Evolutionary conservation across 2,329 filamentous ascomycete genomes (phyloP).

Genomic region (Alternaria postmessia): DNA sequence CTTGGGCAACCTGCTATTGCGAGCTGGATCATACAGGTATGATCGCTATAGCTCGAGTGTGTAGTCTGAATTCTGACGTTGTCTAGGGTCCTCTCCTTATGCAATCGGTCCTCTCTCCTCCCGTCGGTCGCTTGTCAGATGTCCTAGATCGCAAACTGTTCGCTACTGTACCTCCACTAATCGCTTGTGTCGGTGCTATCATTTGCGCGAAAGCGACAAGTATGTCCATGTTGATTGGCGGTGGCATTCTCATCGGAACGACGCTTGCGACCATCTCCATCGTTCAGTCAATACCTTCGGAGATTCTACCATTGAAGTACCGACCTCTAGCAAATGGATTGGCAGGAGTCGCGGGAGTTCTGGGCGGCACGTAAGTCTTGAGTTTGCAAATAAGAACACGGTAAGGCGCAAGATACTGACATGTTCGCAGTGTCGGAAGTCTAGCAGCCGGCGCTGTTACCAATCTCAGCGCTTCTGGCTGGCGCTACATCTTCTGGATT

Average conservation of each 20-base stretch:
- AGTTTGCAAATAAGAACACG: accelerated
- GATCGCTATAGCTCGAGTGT: accelerated
- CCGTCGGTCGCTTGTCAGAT: constrained; percentile 65
- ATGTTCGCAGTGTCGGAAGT: constrained; percentile 53
- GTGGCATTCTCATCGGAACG: constrained; percentile 65
- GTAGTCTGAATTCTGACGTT: neutral
- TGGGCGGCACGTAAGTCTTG: constrained; percentile 61
- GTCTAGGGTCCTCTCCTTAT: constrained; percentile 63
- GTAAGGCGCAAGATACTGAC: neutral
- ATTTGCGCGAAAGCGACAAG: constrained; percentile 63
- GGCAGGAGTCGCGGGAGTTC: constrained; percentile 59
- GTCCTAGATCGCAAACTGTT: constrained; percentile 65
- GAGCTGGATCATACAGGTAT: constrained; percentile 65
- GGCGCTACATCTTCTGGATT: constrained; percentile 68
- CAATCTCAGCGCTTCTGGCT: constrained; percentile 57
- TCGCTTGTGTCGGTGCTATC: constrained; percentile 63
- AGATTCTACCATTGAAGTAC: constrained; percentile 66
- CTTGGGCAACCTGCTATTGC: constrained; percentile 60
- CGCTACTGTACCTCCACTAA: constrained; percentile 60
- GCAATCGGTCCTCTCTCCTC: constrained; percentile 64
- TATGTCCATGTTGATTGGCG: constrained; percentile 65
- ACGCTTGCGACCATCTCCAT: constrained; percentile 65
- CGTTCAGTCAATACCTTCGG: constrained; percentile 64
- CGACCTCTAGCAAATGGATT: constrained; percentile 65
- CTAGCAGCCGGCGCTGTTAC: constrained; percentile 63